Base-by-base conservation (phyloP, 768 basidiomycete species). In the Candolleomyces eurysporus region DNA sequence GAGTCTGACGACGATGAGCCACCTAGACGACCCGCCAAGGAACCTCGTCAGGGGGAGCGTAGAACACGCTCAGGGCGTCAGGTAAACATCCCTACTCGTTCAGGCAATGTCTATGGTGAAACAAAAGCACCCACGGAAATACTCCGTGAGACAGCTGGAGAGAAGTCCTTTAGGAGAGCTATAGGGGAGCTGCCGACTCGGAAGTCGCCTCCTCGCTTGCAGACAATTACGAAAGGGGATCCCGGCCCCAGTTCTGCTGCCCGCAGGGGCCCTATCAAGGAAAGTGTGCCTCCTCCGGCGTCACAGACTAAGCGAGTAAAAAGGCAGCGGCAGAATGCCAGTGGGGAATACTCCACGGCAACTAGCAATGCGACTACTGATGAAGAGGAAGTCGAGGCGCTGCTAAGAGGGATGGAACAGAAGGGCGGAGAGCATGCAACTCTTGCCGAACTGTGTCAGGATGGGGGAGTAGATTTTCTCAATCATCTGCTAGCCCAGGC, bases 401-500 rank as follows among this genome's bases (percentile, higher is more conserved):
- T n/a, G n/a, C n/a, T n/a, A n/a, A n/a, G n/a, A n/a, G n/a, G n/a
- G n/a, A n/a, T n/a, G 48, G 46, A 30, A 5, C n/a, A n/a, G n/a
- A n/a, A 13, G 22, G 32, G 30, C 51, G 9, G 3, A 32, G 14
- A 16, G 17, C 36, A 13, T 1, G 26, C 17, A 6, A 31, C 46
- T 6, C 10, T 54, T 6, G 14, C 59, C 19, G 30, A 55, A 19
- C 7, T 55, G n/a, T 42, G 22, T 43, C 42, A 51, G 1, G 59
- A 60, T 54, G 52, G 52, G 59, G 59, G 59, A 55, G 59, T 46
- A 14, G 52, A 55, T 22, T 55, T 60, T 3, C 1, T 10, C 22
- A 9, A 30, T 11, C 55, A 46, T 21, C n/a, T 60, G 59, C 59
- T 60, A 21, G 36, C 59, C 11, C 42, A 60, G 7, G 59, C 46